Base-by-base conservation (phyloP, 768 basidiomycete genomes). In the Boletus insuetus region DNA sequence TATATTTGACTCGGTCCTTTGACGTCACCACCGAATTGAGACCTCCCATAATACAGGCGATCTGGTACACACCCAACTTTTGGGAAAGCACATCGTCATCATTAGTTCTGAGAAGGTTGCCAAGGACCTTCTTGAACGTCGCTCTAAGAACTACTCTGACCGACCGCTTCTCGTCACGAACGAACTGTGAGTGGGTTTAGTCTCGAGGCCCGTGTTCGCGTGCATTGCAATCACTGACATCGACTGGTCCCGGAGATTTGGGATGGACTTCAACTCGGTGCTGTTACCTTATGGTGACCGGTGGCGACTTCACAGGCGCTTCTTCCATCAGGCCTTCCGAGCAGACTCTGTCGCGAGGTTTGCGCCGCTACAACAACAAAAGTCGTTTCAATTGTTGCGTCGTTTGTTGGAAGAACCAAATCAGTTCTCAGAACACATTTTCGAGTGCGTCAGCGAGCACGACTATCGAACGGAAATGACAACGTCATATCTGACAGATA, bases 141-240 rank as follows among this genome's bases (percentile, higher is more conserved):
- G 78, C 10, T 76, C 78, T 3, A 61, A 58, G 12, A 75, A 79
- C 43, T 82, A 81, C 58, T 81, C 81, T 6, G 79, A 79, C 61
- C 72, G 82, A n/a, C 81, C 81, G 6, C 53, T 8, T 6, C 41
- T 67, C 24, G 49, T 62, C 20, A 64, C 54, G 2, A 57, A 54
- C 4, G 40, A 58, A 8, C 14, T 59, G 61, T 69, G 19, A 45
- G 58, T 41, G 22, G 26, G 5, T 9, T 16, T 6, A 14, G 13
- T 10, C 6, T 20, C 3, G 6, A 5, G 32, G 6, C 3, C 10
- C 47, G 7, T 26, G 47, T 17, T 35, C 14, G 0, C 34, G 34
- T 29, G 9, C 26, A 9, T 29, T 29, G 26, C 26, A 29, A 29
- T 35, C 34, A 6, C 34, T 41, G 37, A n/a, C n/a, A n/a, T n/a